These are phyloP conservation scores for Aureobasidium sp. DNA, from an alignment of 2,329 filamentous ascomycete genomes.

Conservation along the genomic window DNA sequence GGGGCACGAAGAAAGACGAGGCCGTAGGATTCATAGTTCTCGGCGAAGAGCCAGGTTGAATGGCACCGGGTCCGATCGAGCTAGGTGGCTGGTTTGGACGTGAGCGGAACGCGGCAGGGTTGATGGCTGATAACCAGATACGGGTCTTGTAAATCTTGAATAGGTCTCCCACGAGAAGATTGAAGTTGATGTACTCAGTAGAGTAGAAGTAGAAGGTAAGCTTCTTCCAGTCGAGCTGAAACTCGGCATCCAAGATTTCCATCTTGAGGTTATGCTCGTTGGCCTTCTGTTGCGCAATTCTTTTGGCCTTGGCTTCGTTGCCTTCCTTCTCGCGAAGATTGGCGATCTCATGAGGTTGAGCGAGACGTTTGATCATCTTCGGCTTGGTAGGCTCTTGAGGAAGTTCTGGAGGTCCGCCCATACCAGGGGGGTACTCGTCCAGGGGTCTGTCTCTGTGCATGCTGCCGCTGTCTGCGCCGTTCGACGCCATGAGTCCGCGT, in stretches of 20 bases:
- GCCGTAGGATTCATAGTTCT: constrained; percentile 25
- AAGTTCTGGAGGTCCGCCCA: constrained; percentile 10
- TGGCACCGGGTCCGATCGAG: constrained; percentile 32
- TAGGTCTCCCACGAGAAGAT: constrained; percentile 89
- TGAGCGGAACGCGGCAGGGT: constrained; percentile 75
- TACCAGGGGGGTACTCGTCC: constrained; percentile 15
- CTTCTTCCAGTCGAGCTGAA: constrained; percentile 99
- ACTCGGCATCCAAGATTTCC: constrained; percentile 98
- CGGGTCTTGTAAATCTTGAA: constrained; percentile 99
- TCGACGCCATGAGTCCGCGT: constrained; percentile 53
- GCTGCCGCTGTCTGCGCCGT: constrained; percentile 26
- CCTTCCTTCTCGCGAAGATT: constrained; percentile 91
- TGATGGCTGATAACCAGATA: constrained; percentile 99
- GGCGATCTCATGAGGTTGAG: constrained; percentile 84
- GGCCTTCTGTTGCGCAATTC: constrained; percentile 94
- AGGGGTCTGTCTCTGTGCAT: constrained; percentile 1
- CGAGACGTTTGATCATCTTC: constrained; percentile 92
- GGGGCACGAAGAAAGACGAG: constrained; percentile 2
- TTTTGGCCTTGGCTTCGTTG: constrained; percentile 94
- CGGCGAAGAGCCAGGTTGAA: constrained; percentile 25
- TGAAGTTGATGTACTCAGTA: constrained; percentile 98
- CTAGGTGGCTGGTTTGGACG: constrained; percentile 30
- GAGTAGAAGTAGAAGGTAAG: constrained; percentile 99
- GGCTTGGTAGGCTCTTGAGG: constrained; percentile 65
- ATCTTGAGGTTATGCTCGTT: constrained; percentile 91